A percentile compares a stretch with the other conserved stretches of the same genome.
Evolutionary conservation across 257 asterid genomes (phyloP).

Genomic region (Schizonepeta tenuifolia): DNA sequence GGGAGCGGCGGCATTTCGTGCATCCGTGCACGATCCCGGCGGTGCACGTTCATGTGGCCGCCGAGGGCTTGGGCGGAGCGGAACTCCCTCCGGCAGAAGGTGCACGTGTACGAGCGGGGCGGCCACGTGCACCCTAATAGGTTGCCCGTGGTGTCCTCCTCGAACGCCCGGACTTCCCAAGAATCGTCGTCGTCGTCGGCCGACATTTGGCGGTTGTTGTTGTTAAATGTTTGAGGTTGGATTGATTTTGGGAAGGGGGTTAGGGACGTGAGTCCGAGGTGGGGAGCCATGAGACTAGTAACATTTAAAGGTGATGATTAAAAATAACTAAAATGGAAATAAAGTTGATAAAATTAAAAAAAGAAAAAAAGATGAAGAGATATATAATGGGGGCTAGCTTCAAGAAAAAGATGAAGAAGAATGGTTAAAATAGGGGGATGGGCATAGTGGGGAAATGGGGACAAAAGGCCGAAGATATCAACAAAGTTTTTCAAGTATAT

Average conservation of each 20-base stretch:
- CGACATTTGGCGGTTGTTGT: background rate
- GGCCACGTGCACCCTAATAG: conserved; percentile 73
- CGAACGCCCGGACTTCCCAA: conserved; percentile 70
- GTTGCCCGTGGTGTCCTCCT: conserved; percentile 57
- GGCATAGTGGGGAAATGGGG: conserved; percentile 50
- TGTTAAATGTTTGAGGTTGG: conserved; percentile 6
- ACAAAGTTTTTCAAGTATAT: conserved; percentile 35
- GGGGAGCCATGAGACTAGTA: conserved; percentile 41
- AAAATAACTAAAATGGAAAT: background rate
- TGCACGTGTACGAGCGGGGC: conserved; percentile 67
- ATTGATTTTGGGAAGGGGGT: conserved; percentile 28
- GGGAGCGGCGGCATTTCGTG: conserved; percentile 36
- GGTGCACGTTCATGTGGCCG: conserved; percentile 86
- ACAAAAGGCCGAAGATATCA: conserved; percentile 49
- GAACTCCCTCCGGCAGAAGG: conserved; percentile 68
- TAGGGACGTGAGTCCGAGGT: conserved; percentile 38
- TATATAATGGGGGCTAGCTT: background rate
- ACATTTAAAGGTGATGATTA: conserved; percentile 34
- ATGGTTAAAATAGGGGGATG: conserved; percentile 56
- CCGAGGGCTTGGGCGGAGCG: conserved; percentile 83
- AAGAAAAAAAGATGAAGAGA: background rate
- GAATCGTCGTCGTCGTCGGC: conserved; percentile 53
- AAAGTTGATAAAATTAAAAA: conserved; percentile 24
- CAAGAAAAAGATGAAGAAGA: conserved; percentile 8
- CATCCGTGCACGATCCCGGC: conserved; percentile 68